Evolutionary conservation across 2,329 filamentous ascomycete genomes (phyloP), one percentile per base, ranked within the genome.

Genomic region (Esteya vermicola): DNA sequence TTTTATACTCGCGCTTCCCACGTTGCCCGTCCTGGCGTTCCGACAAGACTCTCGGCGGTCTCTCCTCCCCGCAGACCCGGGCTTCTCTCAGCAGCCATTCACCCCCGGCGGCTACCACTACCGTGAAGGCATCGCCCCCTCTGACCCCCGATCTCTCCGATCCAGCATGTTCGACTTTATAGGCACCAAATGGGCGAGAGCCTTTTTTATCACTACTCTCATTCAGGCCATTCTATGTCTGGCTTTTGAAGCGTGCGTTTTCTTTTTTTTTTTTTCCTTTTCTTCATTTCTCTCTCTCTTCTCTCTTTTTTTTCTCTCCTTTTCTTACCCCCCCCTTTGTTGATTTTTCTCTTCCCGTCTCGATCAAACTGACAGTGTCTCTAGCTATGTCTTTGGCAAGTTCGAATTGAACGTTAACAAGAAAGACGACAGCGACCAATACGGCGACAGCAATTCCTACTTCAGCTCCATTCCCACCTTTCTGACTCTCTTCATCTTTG

Each of bases 401-500:
- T 96, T 95, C 60, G 85, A 95, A 57, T 62, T 61, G 33, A 76
- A 68, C 46, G 58, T 81, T 10, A 47, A 48, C 22, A 57, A 72
- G 27, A 49, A 57, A 12, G 60, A 65, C 34, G 54, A 64, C 33
- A 52, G 61, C 42, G 55, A 61, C 23, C 63, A 56, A n/a, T n/a
- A n/a, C n/a, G n/a, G n/a, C n/a, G n/a, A n/a, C 36, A 61, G 65
- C 37, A 57, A 75, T 47, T 67, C 75, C 12, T 70, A 75, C 46
- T 67, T 69, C 50, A 72, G 70, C 54, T 79, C 88, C 1, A 94
- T 98, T 47, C 89, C 91, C 21, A 96, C 89, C 28, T 96, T 95
- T 62, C 70, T 98, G 43, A 85, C 89, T 20, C 75, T 98, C 35
- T 94, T 96, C 67, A 94, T 95, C 58, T 95, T 98, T 58, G 91